Conservation (phyloP, 306 rosid species). For the Quercus ilex region DNA sequence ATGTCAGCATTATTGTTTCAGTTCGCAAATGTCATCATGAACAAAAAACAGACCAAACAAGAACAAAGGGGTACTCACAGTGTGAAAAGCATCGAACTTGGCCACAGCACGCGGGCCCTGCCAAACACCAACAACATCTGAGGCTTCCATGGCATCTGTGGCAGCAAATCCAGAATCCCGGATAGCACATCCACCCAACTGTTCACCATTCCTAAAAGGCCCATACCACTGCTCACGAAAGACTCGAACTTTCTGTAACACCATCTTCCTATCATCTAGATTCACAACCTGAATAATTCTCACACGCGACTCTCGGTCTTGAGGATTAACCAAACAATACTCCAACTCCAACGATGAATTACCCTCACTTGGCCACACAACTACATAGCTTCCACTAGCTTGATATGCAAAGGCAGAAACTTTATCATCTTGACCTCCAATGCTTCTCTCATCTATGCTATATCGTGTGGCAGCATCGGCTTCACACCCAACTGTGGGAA, state of each 20-base stretch:
- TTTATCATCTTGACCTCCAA: conserved; percentile 34
- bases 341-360: conserved; percentile 56
- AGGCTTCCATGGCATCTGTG: conserved; percentile 55
- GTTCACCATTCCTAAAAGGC: conserved; percentile 96
- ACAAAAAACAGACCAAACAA: neutral
- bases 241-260: conserved; percentile 49
- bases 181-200: conserved; percentile 91
- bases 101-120: conserved; percentile 50
- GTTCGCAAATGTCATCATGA: neutral
- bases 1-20: neutral
- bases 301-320: conserved; percentile 77
- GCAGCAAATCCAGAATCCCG: conserved; percentile 88
- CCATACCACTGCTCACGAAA: conserved; percentile 96
- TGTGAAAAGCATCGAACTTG: conserved; percentile 33
- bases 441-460: conserved; percentile 58
- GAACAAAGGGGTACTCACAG: conserved; percentile 43
- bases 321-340: conserved; percentile 80
- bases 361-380: conserved; percentile 54
- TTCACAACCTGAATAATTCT: conserved; percentile 65
- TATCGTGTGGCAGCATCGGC: conserved; percentile 89
- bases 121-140: conserved; percentile 78
- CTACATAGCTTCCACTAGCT: conserved; percentile 73
- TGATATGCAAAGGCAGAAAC: conserved; percentile 75
- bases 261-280: conserved; percentile 40
- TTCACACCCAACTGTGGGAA: conserved; percentile 95